Evolutionary conservation across 2,329 filamentous ascomycete species (phyloP), one percentile per base, ranked within the genome.

Genomic region (Fusarium sp.): DNA sequence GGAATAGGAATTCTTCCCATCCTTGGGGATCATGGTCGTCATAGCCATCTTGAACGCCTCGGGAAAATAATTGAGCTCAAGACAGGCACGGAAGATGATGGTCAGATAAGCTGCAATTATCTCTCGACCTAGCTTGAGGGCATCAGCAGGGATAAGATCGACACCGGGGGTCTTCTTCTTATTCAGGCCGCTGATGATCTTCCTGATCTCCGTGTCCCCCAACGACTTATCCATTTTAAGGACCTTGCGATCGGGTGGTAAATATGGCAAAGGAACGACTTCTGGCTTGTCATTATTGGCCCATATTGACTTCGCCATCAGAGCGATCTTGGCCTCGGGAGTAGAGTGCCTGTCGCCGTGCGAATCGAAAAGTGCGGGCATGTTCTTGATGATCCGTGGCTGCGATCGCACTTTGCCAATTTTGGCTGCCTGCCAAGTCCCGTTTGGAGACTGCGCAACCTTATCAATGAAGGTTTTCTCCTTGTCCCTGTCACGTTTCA

Each of bases 111-210:
- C 43, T 0, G 20, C 21, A 5, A 55, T 5, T 1, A 10, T 13
- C 2, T 28, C 14, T 1, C 13, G 16, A 4, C 40, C 48, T 27
- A 57, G 9, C 42, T 65, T 63, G 9, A 68, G 12, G 4, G 55
- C 59, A 13, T 68, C 59, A 11, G 49, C 55, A 23, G 55, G 32
- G 5, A 69, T 42, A 5, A n/a, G 6, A 13, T 68, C 66, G 8
- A 30, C 13, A 3, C 59, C 64, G 4, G 48, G 13, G 7, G 64
- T 34, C 28, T 65, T 69, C 10, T 23, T 23, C 9, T 3, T 28
- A 4, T 45, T 37, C 4, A 56, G 11, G 0, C 7, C 12, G 4
- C 27, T 32, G 20, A 60, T 46, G 12, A 53, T 18, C 11, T 18
- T 12, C 11, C 13, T 13, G 18, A 66, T 20, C n/a, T 66, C 61